A percentile compares a stretch with the other conserved stretches of the same genome.
Conservation (phyloP, 495 filamentous ascomycete genomes). For the Bryoglossum gracile region DNA sequence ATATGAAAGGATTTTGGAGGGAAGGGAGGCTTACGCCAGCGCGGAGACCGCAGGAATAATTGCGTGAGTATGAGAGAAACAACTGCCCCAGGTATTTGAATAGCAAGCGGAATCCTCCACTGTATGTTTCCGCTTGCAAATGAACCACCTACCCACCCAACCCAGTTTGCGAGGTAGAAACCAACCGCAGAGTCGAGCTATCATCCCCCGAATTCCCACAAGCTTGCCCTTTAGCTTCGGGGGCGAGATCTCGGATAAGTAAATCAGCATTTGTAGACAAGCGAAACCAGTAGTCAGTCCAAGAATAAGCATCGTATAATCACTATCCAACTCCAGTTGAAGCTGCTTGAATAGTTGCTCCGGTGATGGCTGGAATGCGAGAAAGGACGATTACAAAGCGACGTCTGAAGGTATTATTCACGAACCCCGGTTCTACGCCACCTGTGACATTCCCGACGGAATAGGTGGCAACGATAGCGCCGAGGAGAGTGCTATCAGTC, state of each 20-base stretch:
- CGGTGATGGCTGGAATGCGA: neutral
- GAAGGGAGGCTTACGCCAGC: constrained; percentile 2
- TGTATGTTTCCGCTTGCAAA: constrained; percentile 18
- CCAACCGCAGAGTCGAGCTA: constrained; percentile 49
- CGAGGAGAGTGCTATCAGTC: neutral
- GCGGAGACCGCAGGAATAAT: constrained; percentile 19
- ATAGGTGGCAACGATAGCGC: neutral
- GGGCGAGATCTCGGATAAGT: constrained; percentile 18
- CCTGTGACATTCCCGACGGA: neutral
- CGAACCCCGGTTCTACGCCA: neutral
- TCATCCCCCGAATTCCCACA: constrained; percentile 19
- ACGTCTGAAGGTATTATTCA: neutral
- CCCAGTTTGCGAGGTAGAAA: constrained; percentile 39
- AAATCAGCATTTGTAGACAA: constrained; percentile 23
- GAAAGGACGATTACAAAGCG: neutral
- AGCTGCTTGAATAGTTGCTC: constrained; percentile 20
- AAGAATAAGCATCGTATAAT: constrained; percentile 30
- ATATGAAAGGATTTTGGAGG: neutral
- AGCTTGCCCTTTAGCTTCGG: constrained; percentile 16
- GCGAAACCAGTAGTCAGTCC: constrained; percentile 29
- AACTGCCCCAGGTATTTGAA: constrained; percentile 18
- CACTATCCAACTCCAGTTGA: constrained; percentile 30
- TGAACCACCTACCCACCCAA: constrained; percentile 19
- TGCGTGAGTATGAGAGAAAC: constrained; percentile 5
- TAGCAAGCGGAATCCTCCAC: constrained; percentile 23